phyloP scores from a whole-genome alignment of 2,329 filamentous ascomycete genomes.

The Phialemoniopsis sp. region DNA sequence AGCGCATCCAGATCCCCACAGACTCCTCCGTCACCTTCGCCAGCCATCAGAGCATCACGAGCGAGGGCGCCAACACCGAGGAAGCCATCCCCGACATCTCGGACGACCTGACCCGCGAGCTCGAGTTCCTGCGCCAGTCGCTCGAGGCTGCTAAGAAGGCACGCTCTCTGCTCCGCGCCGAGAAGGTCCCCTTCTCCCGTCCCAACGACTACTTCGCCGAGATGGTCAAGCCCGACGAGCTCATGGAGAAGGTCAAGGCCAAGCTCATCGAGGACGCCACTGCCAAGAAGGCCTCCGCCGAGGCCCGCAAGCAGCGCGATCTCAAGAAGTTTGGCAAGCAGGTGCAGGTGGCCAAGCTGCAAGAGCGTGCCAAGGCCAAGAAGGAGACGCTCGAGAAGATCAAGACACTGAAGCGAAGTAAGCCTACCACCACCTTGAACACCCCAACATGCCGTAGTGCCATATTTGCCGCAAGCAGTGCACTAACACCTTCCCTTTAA shows the following conservation, averaged over 20 bases:
- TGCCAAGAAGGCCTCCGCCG: slow-evolving; percentile 84
- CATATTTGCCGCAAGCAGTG: too few relatives aligned
- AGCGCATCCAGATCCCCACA: slow-evolving; percentile 71
- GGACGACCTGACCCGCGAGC: slow-evolving; percentile 87
- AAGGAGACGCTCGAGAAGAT: slow-evolving; percentile 94
- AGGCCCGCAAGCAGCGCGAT: slow-evolving; percentile 88
- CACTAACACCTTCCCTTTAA: background rate
- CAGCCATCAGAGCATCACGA: slow-evolving; percentile 74
- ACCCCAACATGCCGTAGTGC: too few relatives aligned
- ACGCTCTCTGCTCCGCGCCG: slow-evolving; percentile 71
- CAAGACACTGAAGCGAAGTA: slow-evolving; percentile 91
- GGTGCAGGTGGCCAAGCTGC: slow-evolving; percentile 91
- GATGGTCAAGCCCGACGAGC: slow-evolving; percentile 98
- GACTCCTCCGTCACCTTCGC: slow-evolving; percentile 70
- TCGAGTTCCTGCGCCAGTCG: slow-evolving; percentile 89
- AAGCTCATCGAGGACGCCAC: slow-evolving; percentile 91
- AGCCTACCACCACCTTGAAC: slow-evolving; percentile 26
- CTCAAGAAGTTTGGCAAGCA: slow-evolving; percentile 99
- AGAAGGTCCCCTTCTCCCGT: slow-evolving; percentile 80
- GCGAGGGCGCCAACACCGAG: slow-evolving; percentile 52
- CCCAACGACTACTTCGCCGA: slow-evolving; percentile 97
- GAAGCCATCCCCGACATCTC: slow-evolving; percentile 74
- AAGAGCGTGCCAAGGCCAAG: slow-evolving; percentile 92
- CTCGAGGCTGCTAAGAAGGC: slow-evolving; percentile 73
- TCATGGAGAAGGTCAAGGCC: slow-evolving; percentile 95